Percentiles rank a stretch among this genome's conserved stretches.
Conservation (phyloP, 257 asterid genomes). For the Apocynum venetum region DNA sequence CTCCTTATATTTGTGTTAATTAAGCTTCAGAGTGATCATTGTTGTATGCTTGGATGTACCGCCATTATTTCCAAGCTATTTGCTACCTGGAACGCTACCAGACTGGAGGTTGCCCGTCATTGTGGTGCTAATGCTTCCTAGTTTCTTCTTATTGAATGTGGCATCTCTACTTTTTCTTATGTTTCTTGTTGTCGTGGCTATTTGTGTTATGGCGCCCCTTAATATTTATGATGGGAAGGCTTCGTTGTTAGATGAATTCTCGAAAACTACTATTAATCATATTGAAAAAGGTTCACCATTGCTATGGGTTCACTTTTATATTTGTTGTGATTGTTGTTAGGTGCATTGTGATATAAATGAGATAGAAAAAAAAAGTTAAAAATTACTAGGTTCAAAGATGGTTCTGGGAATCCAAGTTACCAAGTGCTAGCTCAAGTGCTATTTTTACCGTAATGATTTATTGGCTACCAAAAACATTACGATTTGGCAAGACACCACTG, state of each 20-base stretch:
- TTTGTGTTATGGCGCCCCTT: slow-evolving; percentile 62
- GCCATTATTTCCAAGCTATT: slow-evolving; percentile 85
- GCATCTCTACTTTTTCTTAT: slow-evolving; percentile 68
- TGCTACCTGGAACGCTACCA: slow-evolving; percentile 95
- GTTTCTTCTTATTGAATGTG: slow-evolving; percentile 87
- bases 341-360: slow-evolving; percentile 74
- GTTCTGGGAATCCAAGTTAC: slow-evolving; percentile 76
- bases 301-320: slow-evolving; percentile 87
- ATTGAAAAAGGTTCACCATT: slow-evolving; percentile 76
- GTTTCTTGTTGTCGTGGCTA: slow-evolving; percentile 55
- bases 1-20: slow-evolving; percentile 75
- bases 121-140: slow-evolving; percentile 99
- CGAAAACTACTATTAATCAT: slow-evolving; percentile 84
- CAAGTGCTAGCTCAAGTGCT: slow-evolving; percentile 61
- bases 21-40: slow-evolving; percentile 95
- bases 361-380: slow-evolving; percentile 57
- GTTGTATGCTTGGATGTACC: slow-evolving; percentile 84
- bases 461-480: slow-evolving; percentile 79
- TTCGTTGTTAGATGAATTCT: slow-evolving; percentile 71
- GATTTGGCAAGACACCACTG: slow-evolving; percentile 70
- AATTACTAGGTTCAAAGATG: slow-evolving; percentile 76
- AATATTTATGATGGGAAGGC: slow-evolving; percentile 75
- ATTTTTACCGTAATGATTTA: slow-evolving; percentile 80
- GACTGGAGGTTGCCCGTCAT: slow-evolving; percentile 85
- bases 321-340: slow-evolving; percentile 72